Conservation (phyloP, 2,329 filamentous ascomycete genomes). For the Fusarium sp. region DNA sequence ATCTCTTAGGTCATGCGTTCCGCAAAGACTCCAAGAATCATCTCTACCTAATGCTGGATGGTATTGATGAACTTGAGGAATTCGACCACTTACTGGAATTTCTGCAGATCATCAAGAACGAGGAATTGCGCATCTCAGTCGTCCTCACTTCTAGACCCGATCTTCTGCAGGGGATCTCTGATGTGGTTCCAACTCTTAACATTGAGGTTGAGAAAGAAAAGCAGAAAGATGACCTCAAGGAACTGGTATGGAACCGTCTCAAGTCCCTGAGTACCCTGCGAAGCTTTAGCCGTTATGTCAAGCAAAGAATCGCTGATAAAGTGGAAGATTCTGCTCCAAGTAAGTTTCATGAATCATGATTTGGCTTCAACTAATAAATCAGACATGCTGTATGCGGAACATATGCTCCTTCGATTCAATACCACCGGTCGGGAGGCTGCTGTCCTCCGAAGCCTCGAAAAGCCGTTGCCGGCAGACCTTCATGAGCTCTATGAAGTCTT, state of each 20-base stretch:
- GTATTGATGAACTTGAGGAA: conserved; percentile 51
- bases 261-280: conserved; percentile 46
- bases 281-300: conserved; percentile 50
- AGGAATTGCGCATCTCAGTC: conserved; percentile 48
- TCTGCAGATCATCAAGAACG: conserved; percentile 43
- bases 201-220: conserved; percentile 50
- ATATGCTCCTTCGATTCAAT: conserved; percentile 53
- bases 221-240: conserved; percentile 49
- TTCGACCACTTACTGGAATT: conserved; percentile 41
- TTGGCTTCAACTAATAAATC: not conserved
- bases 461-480: conserved; percentile 45
- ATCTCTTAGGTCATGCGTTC: conserved; percentile 48
- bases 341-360: conserved; percentile 28
- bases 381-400: conserved; percentile 57
- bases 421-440: conserved; percentile 53
- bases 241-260: conserved; percentile 49
- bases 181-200: conserved; percentile 19
- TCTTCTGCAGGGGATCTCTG: conserved; percentile 15
- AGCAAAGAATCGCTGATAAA: conserved; percentile 51
- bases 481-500: conserved; percentile 49
- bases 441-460: conserved; percentile 50
- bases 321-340: conserved; percentile 52
- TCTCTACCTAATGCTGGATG: conserved; percentile 53
- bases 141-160: conserved; percentile 46
- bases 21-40: conserved; percentile 35